A percentile compares a stretch with the other conserved stretches of the same genome.
Conservation (phyloP, 306 rosid genomes). For the Pterocarpus santalinus region DNA sequence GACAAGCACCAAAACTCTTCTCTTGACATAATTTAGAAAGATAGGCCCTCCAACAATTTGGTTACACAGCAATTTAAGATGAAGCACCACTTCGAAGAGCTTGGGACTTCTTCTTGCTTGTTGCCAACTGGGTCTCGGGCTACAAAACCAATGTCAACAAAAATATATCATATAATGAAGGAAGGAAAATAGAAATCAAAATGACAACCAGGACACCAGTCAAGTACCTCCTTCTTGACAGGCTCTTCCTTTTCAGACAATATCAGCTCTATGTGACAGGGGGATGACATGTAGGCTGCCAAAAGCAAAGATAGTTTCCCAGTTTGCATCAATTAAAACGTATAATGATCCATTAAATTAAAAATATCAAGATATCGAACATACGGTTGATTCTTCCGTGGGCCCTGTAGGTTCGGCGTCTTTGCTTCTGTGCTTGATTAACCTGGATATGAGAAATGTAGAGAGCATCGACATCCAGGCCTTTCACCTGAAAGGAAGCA, state of each 20-base stretch:
- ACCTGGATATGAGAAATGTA: conserved; percentile 83
- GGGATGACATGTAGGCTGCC: conserved; percentile 94
- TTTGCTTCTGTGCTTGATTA: conserved; percentile 92
- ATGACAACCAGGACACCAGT: not conserved
- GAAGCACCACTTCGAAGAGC: conserved; percentile 71
- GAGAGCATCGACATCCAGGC: conserved; percentile 87
- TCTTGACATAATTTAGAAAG: conserved; percentile 11
- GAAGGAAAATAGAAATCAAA: not conserved
- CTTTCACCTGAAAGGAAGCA: conserved; percentile 69
- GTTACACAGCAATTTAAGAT: conserved; percentile 46
- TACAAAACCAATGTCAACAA: conserved; percentile 39
- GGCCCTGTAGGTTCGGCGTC: conserved; percentile 93
- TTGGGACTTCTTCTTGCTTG: conserved; percentile 76
- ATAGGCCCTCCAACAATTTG: not conserved
- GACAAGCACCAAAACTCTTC: conserved; percentile 47
- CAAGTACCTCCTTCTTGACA: conserved; percentile 84
- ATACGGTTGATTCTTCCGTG: conserved; percentile 96
- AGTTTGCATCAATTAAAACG: not conserved
- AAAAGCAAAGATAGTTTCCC: not conserved
- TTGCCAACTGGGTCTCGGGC: conserved; percentile 81
- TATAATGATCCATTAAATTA: not conserved
- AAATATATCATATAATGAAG: not conserved
- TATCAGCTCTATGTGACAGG: conserved; percentile 88
- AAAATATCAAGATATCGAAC: not conserved
- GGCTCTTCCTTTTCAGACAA: conserved; percentile 93